Evolutionary conservation across 2,329 filamentous ascomycete species (phyloP), one percentile per base, ranked within the genome.

Genomic region (Paecilomyces sp.): DNA sequence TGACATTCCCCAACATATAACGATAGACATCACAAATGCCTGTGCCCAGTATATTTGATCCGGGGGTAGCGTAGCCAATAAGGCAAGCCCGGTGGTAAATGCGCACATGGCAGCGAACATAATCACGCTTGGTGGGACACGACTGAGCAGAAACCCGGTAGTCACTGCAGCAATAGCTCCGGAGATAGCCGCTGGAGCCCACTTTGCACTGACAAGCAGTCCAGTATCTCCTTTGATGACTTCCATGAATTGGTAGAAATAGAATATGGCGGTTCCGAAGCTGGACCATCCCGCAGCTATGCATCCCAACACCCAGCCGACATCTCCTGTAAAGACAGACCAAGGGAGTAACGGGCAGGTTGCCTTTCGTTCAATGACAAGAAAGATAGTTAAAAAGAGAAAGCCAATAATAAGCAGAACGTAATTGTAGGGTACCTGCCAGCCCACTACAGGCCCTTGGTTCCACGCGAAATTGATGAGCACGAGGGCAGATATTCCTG

Each of bases 391-490:
- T 3, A 86, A 70, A 3, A 88, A 71, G 0, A 85, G 47, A 1
- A 84, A 59, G 0, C 86, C 85, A 1, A 87, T 62, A 34, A 88
- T 80, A 0, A 90, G 74, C 0, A 82, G 72, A 0, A 81, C 74
- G 60, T 83, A 81, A 18, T 85, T 76, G 59, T 84, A 85, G 0
- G 83, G 75, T 6, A 78, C 75, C 0, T 72, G 64, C 86, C 86
- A 89, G 1, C 84, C 84, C 1, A 79, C 81, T 0, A 83, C 75
- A 0, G 83, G 80, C 0, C 83, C 85, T 66, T 89, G 85, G 61
- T 86, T 88, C 83, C 84, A 88, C 0, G 85, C 83, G 65, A 89
- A 84, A 68, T 88, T 88, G 72, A 88, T 79, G 18, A 89, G 75
- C 0, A 87, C 76, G 25, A 89, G 74, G 0, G 80, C 80, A 0